Evolutionary conservation across 805 yeast genomes (phyloP), one percentile per base, ranked within the genome.

Genomic region (Cyberlindnera veronae): DNA sequence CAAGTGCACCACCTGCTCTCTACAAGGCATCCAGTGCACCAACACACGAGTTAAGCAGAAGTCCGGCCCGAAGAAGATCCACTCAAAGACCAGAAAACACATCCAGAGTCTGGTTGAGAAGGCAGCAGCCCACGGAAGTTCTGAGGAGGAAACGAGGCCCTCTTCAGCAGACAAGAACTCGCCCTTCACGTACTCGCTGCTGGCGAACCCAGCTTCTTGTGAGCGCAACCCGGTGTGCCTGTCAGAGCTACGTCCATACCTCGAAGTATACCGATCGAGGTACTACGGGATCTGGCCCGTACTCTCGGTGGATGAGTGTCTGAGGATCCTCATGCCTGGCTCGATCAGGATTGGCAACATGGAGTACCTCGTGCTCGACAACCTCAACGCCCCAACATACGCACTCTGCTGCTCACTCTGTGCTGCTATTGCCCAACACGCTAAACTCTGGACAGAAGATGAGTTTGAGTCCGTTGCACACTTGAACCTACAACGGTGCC

Each of bases 261-360:
- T 54, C 8, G 53, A 51, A 23, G 43, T 52, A 5, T 52, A 44
- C 37, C 53, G 48, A 23, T 34, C 48, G 16, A 45, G 58, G 46
- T 54, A 45, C 37, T 54, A 54, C 39, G 47, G 53, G 10, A 45
- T 50, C 14, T 54, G 56, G 56, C 58, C 58, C 1, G 53, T 54
- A 4, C 26, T 52, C 2, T 39, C 46, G 1, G 41, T 46, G 12
- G 43, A 41, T 1, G 21, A 46, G 27, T 42, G 47, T 11, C 34
- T 53, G 1, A 38, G 29, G 11, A 27, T 45, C n/a, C 31, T 22
- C 27, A 33, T 18, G 17, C 23, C 24, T 6, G 32, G 34, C 9
- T 21, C 34, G 3, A 18, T 35, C 4, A 28, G 4, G 13, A 32
- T 37, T 4, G 38, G 36, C 10, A 9, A 11, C 21, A 13, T 32